phyloP scores from a whole-genome alignment of 129 eudicot genomes.

The Glebionis coronaria region DNA sequence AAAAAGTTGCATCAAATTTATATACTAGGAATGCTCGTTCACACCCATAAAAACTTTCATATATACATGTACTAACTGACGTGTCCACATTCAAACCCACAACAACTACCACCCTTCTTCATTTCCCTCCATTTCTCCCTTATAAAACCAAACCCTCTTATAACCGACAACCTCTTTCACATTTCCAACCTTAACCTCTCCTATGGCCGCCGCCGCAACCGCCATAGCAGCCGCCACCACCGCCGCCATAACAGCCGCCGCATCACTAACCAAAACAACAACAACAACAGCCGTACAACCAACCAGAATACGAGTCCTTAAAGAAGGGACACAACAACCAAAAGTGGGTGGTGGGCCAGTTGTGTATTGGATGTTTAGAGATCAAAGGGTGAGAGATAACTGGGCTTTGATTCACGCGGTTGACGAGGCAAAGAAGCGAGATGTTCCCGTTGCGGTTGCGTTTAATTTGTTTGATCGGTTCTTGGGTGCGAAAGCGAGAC shows the following conservation, averaged over 20 bases:
- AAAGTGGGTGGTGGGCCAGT: constrained; percentile 52
- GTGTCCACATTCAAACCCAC: constrained; percentile 62
- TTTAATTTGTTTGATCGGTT: constrained; percentile 84
- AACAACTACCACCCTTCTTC: constrained; percentile 26
- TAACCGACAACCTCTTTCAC: constrained; percentile 7
- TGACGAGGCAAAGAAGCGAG: constrained; percentile 66
- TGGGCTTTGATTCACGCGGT: constrained; percentile 98
- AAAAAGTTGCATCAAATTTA: too few relatives aligned
- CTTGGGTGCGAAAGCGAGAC: constrained; percentile 87
- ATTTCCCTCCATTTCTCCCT: constrained; percentile 52
- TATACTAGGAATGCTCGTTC: too few relatives aligned
- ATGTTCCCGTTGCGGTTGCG: constrained; percentile 79
- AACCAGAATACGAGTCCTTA: constrained; percentile 73
- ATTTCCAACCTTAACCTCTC: too few relatives aligned
- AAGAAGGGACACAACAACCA: constrained; percentile 36
- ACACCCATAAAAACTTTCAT: too few relatives aligned
- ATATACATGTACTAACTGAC: too few relatives aligned
- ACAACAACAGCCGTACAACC: constrained; percentile 50
- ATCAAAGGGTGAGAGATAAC: constrained; percentile 83
- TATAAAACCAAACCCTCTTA: constrained; percentile 16
- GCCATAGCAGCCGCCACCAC: constrained; percentile 22
- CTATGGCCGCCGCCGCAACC: constrained; percentile 25
- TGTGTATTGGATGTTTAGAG: constrained; percentile 99
- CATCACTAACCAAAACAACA: constrained; percentile 30
- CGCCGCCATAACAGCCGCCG: constrained; percentile 31